These are phyloP conservation scores for Zoysia pacifica DNA, from an alignment of 176 grass and related monocot genomes.

Conservation along the genomic window DNA sequence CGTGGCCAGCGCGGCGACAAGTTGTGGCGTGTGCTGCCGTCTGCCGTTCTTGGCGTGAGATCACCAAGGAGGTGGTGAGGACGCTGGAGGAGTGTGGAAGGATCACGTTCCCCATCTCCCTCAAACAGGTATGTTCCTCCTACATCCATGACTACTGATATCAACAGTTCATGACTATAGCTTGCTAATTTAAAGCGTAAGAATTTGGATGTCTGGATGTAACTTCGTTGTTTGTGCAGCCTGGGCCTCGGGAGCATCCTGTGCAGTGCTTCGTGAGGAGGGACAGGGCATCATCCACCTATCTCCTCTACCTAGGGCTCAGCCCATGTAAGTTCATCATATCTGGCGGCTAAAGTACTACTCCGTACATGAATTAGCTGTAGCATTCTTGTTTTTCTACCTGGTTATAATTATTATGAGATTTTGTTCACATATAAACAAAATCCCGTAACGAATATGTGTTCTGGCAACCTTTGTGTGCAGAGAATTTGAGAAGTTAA, in stretches of 20 bases:
- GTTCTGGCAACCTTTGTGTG: not conserved
- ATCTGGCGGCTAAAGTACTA: not conserved
- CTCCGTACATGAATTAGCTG: not conserved
- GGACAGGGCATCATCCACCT: constrained; percentile 84
- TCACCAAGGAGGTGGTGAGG: constrained; percentile 92
- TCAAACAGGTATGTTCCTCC: constrained; percentile 70
- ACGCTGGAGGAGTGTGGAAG: constrained; percentile 79
- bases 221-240: constrained; percentile 54
- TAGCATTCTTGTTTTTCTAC: not conserved
- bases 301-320: constrained; percentile 84
- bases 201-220: constrained; percentile 30
- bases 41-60: constrained; percentile 85
- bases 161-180: not conserved
- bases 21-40: constrained; percentile 84
- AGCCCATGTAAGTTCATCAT: constrained; percentile 75
- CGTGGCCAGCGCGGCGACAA: constrained; percentile 82
- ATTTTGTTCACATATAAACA: not conserved
- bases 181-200: constrained; percentile 3
- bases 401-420: not conserved
- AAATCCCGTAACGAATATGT: not conserved
- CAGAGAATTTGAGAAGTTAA: not conserved
- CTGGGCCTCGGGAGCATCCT: constrained; percentile 72
- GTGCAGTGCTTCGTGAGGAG: constrained; percentile 92
- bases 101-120: constrained; percentile 98
- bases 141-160: not conserved